Evolutionary conservation across 495 filamentous ascomycete genomes (phyloP), one percentile per base, ranked within the genome.

Genomic region (Lichenothelia convexa): DNA sequence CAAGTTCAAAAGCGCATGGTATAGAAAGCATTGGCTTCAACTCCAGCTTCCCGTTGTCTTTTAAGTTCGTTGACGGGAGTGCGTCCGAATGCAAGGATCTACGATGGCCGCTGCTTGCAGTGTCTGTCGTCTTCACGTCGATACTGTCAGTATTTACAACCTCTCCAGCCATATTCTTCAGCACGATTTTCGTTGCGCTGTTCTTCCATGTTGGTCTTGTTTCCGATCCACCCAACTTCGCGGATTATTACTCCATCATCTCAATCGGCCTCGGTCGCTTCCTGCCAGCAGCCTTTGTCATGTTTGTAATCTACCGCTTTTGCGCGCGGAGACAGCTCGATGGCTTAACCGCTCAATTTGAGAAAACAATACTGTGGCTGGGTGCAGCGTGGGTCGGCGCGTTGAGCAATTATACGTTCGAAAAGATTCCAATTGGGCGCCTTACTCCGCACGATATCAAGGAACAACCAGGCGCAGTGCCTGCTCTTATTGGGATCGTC

Each of bases 401-500:
- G 1, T 38, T 61, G 32, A 61, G 59, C 43, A 61, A 61, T 40
- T 56, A 61, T 38, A 61, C 58, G 3, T 61, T 61, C 45, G 58
- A 61, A 45, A 54, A 53, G 33, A 58, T 61, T 34, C 58, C 58
- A 1, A 58, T 61, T 19, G 44, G 56, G 40, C 56, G 58, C 5
- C 46, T 61, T 15, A 61, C 58, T 3, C 50, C 54, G 0, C 56
- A 59, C 41, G 58, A 61, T 37, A 48, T 61, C 42, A 32, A 55
- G 27, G 42, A 50, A 9, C 56, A 61, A 36, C 58, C 58, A 6
- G 58, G 58, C 22, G 58, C 58, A 0, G 43, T 61, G 19, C 52
- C 58, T 1, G 58, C 58, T 0, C 43, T 61, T 3, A 49, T 61
- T 34, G 51, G 49, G 31, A 39, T 61, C 34, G 51, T 58, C 1